Evolutionary conservation across 2,329 filamentous ascomycete species (phyloP), one percentile per base, ranked within the genome.

Genomic region (Sporothrix inflata): DNA sequence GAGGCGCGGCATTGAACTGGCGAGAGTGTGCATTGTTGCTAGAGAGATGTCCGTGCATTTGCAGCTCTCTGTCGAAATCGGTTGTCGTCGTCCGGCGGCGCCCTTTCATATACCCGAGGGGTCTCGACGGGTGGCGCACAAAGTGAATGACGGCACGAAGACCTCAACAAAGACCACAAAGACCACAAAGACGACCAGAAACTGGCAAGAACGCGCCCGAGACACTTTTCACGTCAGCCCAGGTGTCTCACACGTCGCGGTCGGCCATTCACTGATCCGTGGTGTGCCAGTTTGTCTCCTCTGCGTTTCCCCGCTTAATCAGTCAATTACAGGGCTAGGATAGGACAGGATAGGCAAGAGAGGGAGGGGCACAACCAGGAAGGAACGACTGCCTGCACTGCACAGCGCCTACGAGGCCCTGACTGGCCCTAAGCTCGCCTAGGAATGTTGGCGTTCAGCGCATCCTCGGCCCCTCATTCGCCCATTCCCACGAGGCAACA

Each of bases 1-100:
- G 65, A 74, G 69, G n/a, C 71, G 73, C 6, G 71, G 73, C 73
- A 74, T 74, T 1, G 70, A 60, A 27, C 27, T 73, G 12, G 65
- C 42, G 14, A 73, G 42, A 0, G 72, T 47, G 12, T 71, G 63
- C 69, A 71, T 71, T 19, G 60, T 27, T 42, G 19, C 14, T 21
- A 4, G n/a, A 63, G 45, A 27, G 42, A n/a, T 42, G 16, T 40
- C 19, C 7, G 9, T 27, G 19, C 47, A 49, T 21, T 5, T 2
- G 47, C 19, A 49, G 34, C 9, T 12, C 11, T n/a, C 42, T 6
- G 16, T 30, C 27, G 24, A 30, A 30, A 16, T 53, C 21, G 27
- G 19, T 40, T 14, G 45, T 38, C 45, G 45, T 38, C 45, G 27
- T 67, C 11, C 34, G n/a, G 9, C 1, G 16, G 24, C 8, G 65